Base-by-base conservation (phyloP, 345 rosid species). In the Populus tremula region DNA sequence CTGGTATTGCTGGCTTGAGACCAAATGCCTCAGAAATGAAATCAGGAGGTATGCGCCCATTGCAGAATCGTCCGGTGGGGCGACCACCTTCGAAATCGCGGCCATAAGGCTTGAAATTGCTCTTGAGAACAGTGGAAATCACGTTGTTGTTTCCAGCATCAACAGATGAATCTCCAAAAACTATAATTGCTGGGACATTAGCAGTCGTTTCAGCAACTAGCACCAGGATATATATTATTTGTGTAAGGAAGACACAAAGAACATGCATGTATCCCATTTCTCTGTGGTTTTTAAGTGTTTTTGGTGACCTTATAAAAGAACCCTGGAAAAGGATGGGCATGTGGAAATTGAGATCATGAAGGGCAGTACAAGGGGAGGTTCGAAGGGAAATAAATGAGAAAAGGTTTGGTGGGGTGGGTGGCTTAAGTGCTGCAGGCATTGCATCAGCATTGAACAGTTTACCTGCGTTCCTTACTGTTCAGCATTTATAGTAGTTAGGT, bases 121-220 rank as follows among this genome's bases (percentile, higher is more conserved):
- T 90, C 87, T 86, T 92, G 14, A 83, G 77, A 17, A 90, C 64
- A 5, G 98, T 92, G 9, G 91, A 79, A 25, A 94, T 86, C 61
- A 81, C 82, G 78, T 94, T 94, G 83, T 94, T 94, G 87, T 94
- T 92, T n/a, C 94, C 94, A 20, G 93, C 77, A 82, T 94, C 97
- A 13, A 90, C 94, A 0, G 93, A 76, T 25, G 97, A 94, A 83
- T 92, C 96, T 56, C 95, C 94, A 69, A 92, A 91, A 47, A 91
- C 96, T 8, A 94, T 91, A 36, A 91, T 67, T 2, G 96, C 93
- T 1, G 93, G 86, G 41, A 90, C 85, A 64, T 87, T 65, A 1
- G 74, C 70, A 18, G 5, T 68, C 36, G 74, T 33, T 66, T 67
- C 33, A 16, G 9, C 39, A 67, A 16, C 41, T 1, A 77, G 1